phyloP scores from a whole-genome alignment of 139 green algal species.

The Deuterostichococcus epilithicus region DNA sequence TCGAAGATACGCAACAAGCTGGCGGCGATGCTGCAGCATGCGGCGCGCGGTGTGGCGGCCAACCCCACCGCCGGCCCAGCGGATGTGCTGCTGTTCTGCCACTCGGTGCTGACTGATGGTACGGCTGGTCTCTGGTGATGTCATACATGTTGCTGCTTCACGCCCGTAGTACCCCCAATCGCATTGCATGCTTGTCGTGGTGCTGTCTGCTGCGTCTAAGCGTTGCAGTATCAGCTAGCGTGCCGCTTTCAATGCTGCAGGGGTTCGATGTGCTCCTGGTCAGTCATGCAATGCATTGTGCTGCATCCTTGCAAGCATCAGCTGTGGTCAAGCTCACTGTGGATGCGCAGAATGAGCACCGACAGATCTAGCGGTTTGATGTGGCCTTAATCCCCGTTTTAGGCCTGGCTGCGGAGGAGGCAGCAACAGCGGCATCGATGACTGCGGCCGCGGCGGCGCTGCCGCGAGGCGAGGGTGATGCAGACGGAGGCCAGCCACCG shows the following conservation, averaged over 20 bases:
- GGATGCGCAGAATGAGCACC: no score
- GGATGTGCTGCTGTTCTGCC: constrained; percentile 60
- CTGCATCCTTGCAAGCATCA: no score
- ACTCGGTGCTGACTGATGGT: constrained; percentile 41
- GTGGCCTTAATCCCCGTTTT: constrained; percentile 13
- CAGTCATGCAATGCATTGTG: no score
- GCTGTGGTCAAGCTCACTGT: no score
- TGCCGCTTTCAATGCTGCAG: no score
- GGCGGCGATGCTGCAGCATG: constrained; percentile 62
- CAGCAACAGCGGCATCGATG: background rate
- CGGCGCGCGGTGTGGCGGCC: constrained; percentile 50
- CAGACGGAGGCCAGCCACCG: background rate
- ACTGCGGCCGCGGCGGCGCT: constrained; percentile 17
- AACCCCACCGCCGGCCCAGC: constrained; percentile 62
- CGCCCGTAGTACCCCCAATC: constrained; percentile 5
- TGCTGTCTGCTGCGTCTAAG: no score
- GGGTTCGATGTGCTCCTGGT: no score
- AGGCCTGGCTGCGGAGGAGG: constrained; percentile 32
- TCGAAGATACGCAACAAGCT: constrained; percentile 65
- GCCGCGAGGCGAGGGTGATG: background rate
- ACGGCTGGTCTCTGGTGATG: no score
- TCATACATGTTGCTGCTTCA: no score
- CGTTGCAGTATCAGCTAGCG: no score
- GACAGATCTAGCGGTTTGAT: no score
- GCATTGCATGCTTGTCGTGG: no score